Evolutionary conservation across 306 rosid genomes (phyloP).

Genomic region (barrel medic (Medicago truncatula)): MtrunA17r5.0-ANR NC_053044.1:40572001-40572500

Average conservation of each 20-base stretch:
- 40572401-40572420: background rate
- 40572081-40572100: background rate
- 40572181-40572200: background rate
- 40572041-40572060: background rate
- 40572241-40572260: background rate
- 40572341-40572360: background rate
- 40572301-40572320: background rate
- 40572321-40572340: background rate
- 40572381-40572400: background rate
- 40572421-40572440: background rate
- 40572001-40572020: background rate
- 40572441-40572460: constrained; percentile 6
- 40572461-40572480: constrained; percentile 21
- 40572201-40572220: background rate
- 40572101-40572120: background rate
- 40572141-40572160: background rate
- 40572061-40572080: background rate
- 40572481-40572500: constrained; percentile 19
- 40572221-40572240: background rate
- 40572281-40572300: background rate
- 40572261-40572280: background rate
- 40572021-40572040: background rate
- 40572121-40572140: background rate
- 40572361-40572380: background rate
- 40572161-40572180: background rate